These are phyloP conservation scores for Pistacia integerrima DNA, from an alignment of 345 rosid species.

Conservation along the genomic window DNA sequence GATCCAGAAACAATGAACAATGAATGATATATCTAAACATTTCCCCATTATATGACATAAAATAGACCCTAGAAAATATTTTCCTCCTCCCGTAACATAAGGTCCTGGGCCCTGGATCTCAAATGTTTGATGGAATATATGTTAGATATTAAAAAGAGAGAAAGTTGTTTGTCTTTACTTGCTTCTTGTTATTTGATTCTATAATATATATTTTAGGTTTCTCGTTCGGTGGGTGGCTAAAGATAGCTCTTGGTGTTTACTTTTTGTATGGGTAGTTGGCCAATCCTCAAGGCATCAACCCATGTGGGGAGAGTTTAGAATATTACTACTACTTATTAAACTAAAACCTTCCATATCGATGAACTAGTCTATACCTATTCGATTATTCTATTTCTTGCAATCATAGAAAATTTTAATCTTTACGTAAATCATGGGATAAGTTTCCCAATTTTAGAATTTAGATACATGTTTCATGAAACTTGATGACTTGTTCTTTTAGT, in stretches of 20 bases:
- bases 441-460: neutral
- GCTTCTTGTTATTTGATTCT: neutral
- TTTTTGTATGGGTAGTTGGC: slow-evolving; percentile 13
- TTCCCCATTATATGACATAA: neutral
- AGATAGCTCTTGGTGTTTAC: neutral
- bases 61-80: neutral
- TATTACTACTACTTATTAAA: neutral
- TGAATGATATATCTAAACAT: too few relatives aligned
- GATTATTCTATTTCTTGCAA: neutral
- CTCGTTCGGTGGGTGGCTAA: slow-evolving; percentile 8
- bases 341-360: neutral
- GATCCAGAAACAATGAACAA: too few relatives aligned
- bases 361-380: neutral
- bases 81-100: neutral
- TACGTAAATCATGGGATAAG: slow-evolving; percentile 3
- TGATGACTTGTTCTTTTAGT: slow-evolving; percentile 3
- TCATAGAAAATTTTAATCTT: neutral
- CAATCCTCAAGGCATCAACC: slow-evolving; percentile 30
- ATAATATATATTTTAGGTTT: neutral
- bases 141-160: slow-evolving; percentile 11
- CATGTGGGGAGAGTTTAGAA: slow-evolving; percentile 25
- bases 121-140: slow-evolving; percentile 20
- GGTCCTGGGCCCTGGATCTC: slow-evolving; percentile 4
- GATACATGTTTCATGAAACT: neutral
- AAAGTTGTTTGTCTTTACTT: slow-evolving; percentile 19